These are phyloP conservation scores for Boletus vinaceobasis DNA, from an alignment of 768 basidiomycete species.

Conservation along the genomic window DNA sequence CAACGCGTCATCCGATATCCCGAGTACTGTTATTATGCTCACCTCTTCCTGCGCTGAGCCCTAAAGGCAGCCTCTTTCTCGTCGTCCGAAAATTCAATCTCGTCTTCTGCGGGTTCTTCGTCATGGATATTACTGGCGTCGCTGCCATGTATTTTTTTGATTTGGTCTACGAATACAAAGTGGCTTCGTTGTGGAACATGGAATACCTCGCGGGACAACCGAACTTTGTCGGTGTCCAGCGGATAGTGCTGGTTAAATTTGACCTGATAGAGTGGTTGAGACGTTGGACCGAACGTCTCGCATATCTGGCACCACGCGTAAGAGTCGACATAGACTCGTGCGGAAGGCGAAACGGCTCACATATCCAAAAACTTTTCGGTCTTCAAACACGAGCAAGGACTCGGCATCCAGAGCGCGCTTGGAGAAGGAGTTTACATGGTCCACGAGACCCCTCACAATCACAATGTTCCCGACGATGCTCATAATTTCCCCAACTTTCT, in stretches of 20 bases:
- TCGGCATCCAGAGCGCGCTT: constrained; percentile 80
- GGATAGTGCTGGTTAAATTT: constrained; percentile 70
- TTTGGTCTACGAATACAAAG: constrained; percentile 77
- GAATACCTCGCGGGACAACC: constrained; percentile 64
- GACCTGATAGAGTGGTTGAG: constrained; percentile 86
- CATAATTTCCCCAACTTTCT: constrained; percentile 76
- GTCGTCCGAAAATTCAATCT: constrained; percentile 94
- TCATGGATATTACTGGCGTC: constrained; percentile 95
- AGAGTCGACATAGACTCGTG: constrained; percentile 12
- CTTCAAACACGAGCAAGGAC: constrained; percentile 85
- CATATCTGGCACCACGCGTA: constrained; percentile 54
- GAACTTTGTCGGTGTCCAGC: constrained; percentile 53
- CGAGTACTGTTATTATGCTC: constrained; percentile 19
- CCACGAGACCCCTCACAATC: constrained; percentile 64
- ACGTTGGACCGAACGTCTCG: constrained; percentile 94
- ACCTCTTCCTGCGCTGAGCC: constrained; percentile 58
- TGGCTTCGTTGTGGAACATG: constrained; percentile 78
- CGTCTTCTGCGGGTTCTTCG: constrained; percentile 88
- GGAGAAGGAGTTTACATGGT: constrained; percentile 42
- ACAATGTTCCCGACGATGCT: constrained; percentile 69
- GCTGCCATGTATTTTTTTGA: constrained; percentile 74
- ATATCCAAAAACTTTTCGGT: constrained; percentile 86
- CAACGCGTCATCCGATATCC: background rate
- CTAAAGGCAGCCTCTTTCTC: constrained; percentile 81
- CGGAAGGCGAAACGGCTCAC: constrained; percentile 45